Conservation (phyloP, 768 basidiomycete species). For the Amanita thiersii region DNA sequence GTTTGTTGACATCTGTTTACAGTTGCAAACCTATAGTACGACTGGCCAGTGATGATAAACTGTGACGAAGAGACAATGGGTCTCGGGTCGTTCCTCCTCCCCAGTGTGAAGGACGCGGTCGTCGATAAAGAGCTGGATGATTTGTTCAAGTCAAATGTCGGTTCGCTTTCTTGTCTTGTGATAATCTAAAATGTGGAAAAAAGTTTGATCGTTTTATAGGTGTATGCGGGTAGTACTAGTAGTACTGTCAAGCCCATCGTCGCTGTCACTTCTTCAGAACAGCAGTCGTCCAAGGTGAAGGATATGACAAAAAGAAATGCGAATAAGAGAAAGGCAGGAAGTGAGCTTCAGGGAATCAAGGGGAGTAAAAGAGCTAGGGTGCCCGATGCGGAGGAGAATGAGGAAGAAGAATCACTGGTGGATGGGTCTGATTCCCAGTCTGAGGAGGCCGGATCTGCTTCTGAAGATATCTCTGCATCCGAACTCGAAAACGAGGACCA, state of each 20-base stretch:
- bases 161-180: neutral
- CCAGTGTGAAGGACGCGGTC: neutral
- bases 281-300: no score
- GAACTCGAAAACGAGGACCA: constrained; percentile 8
- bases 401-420: neutral
- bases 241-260: neutral
- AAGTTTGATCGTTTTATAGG: neutral
- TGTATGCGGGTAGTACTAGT: neutral
- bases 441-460: neutral
- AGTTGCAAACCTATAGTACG: no score
- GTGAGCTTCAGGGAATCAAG: neutral
- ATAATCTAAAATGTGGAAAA: neutral
- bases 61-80: no score
- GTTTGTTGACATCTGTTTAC: no score
- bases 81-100: constrained; percentile 5
- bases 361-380: neutral
- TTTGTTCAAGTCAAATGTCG: constrained; percentile 5
- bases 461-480: neutral
- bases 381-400: neutral
- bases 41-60: no score
- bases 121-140: constrained; percentile 6
- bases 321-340: neutral
- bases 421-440: neutral
- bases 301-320: constrained; percentile 1
- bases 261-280: no score